These are phyloP conservation scores for Hylodesmum podocarpum DNA, from an alignment of 306 rosid genomes.

Conservation along the genomic window DNA sequence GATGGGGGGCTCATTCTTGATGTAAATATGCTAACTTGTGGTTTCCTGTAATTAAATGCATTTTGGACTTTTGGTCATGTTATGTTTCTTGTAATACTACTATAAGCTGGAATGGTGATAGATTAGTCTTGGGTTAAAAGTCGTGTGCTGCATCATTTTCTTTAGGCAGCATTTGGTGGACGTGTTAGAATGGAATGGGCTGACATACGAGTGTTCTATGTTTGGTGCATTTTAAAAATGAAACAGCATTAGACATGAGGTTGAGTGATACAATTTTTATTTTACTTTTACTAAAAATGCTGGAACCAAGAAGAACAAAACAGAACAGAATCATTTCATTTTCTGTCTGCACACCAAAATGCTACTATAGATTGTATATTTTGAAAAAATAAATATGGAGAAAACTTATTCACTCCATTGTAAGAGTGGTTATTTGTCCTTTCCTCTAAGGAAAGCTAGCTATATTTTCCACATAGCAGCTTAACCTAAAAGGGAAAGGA, in stretches of 20 bases:
- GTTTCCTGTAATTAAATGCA: conserved; percentile 15
- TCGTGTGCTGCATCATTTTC: conserved; percentile 13
- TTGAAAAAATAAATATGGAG: background rate
- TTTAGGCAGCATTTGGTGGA: background rate
- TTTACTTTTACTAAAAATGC: background rate
- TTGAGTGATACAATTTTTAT: background rate
- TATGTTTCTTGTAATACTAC: background rate
- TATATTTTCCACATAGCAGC: background rate
- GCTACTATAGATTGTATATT: background rate
- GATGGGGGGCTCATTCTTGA: conserved; percentile 90
- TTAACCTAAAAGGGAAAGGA: conserved; percentile 12
- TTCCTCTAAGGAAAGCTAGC: background rate
- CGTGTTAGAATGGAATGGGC: background rate
- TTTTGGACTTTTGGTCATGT: conserved; percentile 21
- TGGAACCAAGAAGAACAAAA: background rate
- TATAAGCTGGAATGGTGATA: background rate
- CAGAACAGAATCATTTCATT: background rate
- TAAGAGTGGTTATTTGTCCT: conserved; percentile 10
- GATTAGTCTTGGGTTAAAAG: background rate
- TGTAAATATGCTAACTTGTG: conserved; percentile 53
- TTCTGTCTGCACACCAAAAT: background rate
- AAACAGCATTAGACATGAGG: background rate
- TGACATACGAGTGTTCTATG: background rate
- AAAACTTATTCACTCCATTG: conserved; percentile 4
- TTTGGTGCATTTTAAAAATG: background rate